Evolutionary conservation across 140 eudicot genomes (phyloP), one percentile per base, ranked within the genome.

Genomic region (Bidens hawaiensis): DNA sequence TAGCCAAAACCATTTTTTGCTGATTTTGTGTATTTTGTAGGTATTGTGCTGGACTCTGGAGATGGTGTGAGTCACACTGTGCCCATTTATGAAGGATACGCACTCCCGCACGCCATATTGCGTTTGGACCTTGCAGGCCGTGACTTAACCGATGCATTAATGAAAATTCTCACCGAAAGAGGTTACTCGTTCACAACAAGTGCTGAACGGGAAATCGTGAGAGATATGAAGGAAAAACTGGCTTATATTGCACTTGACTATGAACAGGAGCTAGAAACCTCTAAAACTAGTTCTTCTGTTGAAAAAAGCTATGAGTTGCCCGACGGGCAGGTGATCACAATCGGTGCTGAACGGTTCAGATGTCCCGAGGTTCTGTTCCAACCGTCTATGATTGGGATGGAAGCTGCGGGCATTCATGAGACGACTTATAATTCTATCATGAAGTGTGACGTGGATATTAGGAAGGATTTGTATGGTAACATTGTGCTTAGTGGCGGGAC

Each of bases 31-130:
- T 15, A 7, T 26, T 14, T 54, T 65, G 36, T 27, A 50, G 71
- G 62, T 66, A 51, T 66, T 34, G 71, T 66, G n/a, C 13, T 66
- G 58, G 71, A 66, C 23, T 66, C 71, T 2, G 62, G 62, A 33
- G 71, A 66, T 50, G 71, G 62, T 66, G 71, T 66, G 62, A 50
- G 62, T 14, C 62, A 66, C 21, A 22, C 51, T 1, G 71, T 49
- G 1, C 71, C 71, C 12, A 50, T 51, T n/a, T 66, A 51, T 15
- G 71, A 66, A 56, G 71, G 71, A 43, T 51, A 66, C 19, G 26
- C 34, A 10, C 63, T 57, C 27, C 45, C 43, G 0, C 45, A 57
- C 3, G 63, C 45, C 26, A 33, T 57, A 30, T 10, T 31, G 15
- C 63, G 63, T 57, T 33, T 30, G 26, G 45, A 57, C 17, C 26